These are phyloP conservation scores for Sporothrix sp. DNA, from an alignment of 2,329 filamentous ascomycete genomes.

Conservation along the genomic window DNA sequence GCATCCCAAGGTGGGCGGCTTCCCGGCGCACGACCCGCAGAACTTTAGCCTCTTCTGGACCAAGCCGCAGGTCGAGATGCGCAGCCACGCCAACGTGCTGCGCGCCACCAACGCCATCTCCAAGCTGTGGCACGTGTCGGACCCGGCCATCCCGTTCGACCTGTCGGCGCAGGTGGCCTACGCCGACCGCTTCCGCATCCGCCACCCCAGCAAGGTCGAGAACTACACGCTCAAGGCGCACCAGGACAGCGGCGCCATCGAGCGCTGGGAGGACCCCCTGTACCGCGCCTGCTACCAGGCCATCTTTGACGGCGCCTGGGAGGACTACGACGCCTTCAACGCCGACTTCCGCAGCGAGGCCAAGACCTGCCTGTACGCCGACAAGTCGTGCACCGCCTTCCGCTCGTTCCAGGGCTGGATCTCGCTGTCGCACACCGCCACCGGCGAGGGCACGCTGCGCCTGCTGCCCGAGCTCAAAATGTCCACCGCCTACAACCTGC, in stretches of 20 bases:
- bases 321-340: slow-evolving; percentile 59
- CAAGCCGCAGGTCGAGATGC: slow-evolving; percentile 54
- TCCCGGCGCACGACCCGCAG: slow-evolving; percentile 32
- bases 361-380: slow-evolving; percentile 19
- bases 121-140: slow-evolving; percentile 47
- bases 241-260: slow-evolving; percentile 44
- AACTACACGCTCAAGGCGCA: slow-evolving; percentile 49
- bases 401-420: slow-evolving; percentile 65
- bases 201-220: slow-evolving; percentile 20
- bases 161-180: slow-evolving; percentile 19
- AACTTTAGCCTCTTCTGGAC: slow-evolving; percentile 74
- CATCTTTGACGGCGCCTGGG: slow-evolving; percentile 55
- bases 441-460: slow-evolving; percentile 58
- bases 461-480: slow-evolving; percentile 57
- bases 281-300: slow-evolving; percentile 49
- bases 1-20: background rate
- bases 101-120: slow-evolving; percentile 53
- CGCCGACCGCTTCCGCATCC: slow-evolving; percentile 22
- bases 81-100: slow-evolving; percentile 56
- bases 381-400: slow-evolving; percentile 54
- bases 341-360: slow-evolving; percentile 29
- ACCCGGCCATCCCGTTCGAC: background rate
- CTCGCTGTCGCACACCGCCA: slow-evolving; percentile 49
- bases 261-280: slow-evolving; percentile 47
- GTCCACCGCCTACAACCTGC: slow-evolving; percentile 56